Base-by-base conservation (phyloP, 257 asterid species). In the Voacanga thouarsii region DNA sequence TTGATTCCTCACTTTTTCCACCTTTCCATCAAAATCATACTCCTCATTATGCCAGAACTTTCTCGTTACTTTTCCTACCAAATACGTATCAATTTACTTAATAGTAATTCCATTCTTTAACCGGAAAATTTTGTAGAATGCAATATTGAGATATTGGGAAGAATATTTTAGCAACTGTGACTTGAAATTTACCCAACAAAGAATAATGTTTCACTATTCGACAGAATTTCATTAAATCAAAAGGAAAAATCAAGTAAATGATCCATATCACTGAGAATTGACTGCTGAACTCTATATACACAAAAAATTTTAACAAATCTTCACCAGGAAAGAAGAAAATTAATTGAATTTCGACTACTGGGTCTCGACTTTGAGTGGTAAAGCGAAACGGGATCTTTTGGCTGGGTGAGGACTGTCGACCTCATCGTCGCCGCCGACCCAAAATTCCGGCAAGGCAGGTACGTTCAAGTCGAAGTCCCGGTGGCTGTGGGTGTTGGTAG, bases 331-430 rank as follows among this genome's bases (percentile, higher is more conserved):
- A 37, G 0, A n/a, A 45, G 59, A 15, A 5, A 55, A 37, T n/a
- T 3, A n/a, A n/a, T 69, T 30, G 37, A 64, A 67, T 41, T 70
- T 30, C 53, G 12, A 56, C 33, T 53, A 47, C 45, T 69, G 71
- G 19, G 81, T 56, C 18, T 83, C 88, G 57, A 71, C 59, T 73
- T 84, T 84, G n/a, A 83, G 19, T 7, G 89, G 79, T 10, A 84
- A 55, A 18, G 77, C 78, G 18, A 87, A 67, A 3, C 96, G 90
- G 0, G 85, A 76, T 63, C 80, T 86, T 83, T 91, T 89, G 9
- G 89, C 83, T 65, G 96, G 91, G 64, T 89, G 94, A 7, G 96
- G 96, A 43, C 94, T 89, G 64, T 89, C 94, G 19, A 89, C 96
- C 72, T 91, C 94, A 19, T 86, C 91, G 14, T 86, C 92, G 49